phyloP scores from a whole-genome alignment of 768 basidiomycete species.

The Russula earlei region DNA sequence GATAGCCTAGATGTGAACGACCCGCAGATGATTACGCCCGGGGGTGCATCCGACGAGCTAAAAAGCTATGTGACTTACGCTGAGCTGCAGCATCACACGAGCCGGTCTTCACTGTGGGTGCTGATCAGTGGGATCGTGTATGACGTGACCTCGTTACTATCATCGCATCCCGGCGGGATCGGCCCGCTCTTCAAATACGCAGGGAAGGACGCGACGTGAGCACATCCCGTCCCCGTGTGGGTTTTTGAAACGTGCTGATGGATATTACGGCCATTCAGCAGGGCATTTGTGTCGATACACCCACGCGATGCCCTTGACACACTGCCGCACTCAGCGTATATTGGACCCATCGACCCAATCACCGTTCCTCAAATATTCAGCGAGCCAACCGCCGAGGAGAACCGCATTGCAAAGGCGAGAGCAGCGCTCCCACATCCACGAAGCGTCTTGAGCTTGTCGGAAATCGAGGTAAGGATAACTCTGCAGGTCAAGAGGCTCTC shows the following conservation, averaged over 20 bases:
- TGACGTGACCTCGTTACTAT: constrained; percentile 15
- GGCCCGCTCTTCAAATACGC: constrained; percentile 83
- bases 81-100: constrained; percentile 14
- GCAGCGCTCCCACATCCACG: constrained; percentile 21
- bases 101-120: neutral
- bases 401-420: constrained; percentile 23
- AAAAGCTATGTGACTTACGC: constrained; percentile 3
- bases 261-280: constrained; percentile 4
- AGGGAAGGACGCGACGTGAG: constrained; percentile 83
- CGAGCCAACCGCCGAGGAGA: constrained; percentile 25
- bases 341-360: constrained; percentile 24
- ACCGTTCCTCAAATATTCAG: constrained; percentile 20
- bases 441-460: constrained; percentile 24
- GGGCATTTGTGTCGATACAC: constrained; percentile 20
- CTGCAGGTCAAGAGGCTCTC: neutral
- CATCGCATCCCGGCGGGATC: constrained; percentile 49
- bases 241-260: constrained; percentile 2
- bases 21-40: neutral
- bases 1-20: constrained; percentile 10
- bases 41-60: neutral
- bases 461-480: constrained; percentile 22
- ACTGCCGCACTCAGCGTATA: constrained; percentile 22
- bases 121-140: constrained; percentile 16
- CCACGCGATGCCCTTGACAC: constrained; percentile 17
- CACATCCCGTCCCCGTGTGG: constrained; percentile 2